Evolutionary conservation across 805 yeast species (phyloP).

Genomic region (Myxozyma neotropica): DNA sequence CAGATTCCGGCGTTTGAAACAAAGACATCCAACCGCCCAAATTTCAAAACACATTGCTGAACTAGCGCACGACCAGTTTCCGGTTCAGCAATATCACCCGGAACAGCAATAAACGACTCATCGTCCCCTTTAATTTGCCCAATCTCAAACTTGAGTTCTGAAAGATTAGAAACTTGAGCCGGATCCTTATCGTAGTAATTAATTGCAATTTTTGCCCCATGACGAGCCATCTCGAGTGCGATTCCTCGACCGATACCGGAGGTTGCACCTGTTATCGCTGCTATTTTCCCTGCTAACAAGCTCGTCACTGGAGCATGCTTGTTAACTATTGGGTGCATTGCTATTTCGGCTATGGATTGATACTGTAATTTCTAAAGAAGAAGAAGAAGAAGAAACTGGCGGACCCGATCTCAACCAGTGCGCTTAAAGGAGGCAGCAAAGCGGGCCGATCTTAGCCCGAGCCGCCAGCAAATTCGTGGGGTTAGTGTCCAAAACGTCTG

Average conservation of each 20-base stretch:
- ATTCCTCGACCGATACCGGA: constrained; percentile 80
- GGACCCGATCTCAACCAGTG: no score
- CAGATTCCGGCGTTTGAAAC: constrained; percentile 54
- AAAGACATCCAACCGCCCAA: constrained; percentile 47
- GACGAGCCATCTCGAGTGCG: constrained; percentile 71
- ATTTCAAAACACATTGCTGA: constrained; percentile 43
- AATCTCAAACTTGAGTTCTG: constrained; percentile 53
- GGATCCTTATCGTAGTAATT: constrained; percentile 56
- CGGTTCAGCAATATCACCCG: constrained; percentile 52
- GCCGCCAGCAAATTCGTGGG: no score
- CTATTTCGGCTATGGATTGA: no score
- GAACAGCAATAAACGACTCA: constrained; percentile 41
- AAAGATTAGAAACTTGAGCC: constrained; percentile 64
- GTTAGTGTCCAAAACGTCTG: no score
- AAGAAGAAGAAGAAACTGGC: no score
- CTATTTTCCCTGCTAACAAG: constrained; percentile 52
- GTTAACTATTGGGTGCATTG: constrained; percentile 10
- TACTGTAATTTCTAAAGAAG: no score
- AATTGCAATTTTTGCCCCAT: constrained; percentile 82
- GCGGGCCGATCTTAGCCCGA: no score
- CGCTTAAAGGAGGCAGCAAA: no score
- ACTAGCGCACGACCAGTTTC: constrained; percentile 42
- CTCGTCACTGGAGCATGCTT: constrained; percentile 12
- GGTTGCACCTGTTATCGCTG: constrained; percentile 83
- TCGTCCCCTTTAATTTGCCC: constrained; percentile 33